Evolutionary conservation across 257 asterid species (phyloP), one percentile per base, ranked within the genome.

Genomic region (Gentiana dahurica): DNA sequence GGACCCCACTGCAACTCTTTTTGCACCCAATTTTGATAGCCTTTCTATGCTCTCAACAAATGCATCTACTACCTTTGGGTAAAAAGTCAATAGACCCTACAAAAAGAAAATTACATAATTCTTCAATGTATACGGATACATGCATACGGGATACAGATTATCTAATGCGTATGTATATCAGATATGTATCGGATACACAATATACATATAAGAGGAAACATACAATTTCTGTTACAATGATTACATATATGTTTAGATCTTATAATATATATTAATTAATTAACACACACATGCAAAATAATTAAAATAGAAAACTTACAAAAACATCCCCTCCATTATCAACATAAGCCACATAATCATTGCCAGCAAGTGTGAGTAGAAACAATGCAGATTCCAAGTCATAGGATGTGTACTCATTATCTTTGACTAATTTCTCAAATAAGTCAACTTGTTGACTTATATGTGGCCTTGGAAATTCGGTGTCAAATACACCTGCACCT

Each of bases 401-500:
- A 43, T 24, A 24, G 63, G 49, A 59, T 34, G 74, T 71, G 77
- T 71, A 85, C 11, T 79, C 41, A 1, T 77, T 70, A 2, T 66
- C 53, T 1, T 68, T 44, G 54, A 85, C 34, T 11, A 85, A 76
- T 32, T 58, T 69, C 51, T 81, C 67, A 49, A 79, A 79, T 51
- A 70, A 75, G 48, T 71, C 82, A 5, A 88, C 79, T 53, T 88
- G 96, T 10, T 84, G 59, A 55, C 71, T 71, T 76, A 88, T 75
- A 59, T 85, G 83, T 1, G 97, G 92, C 24, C 63, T 47, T 32
- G 74, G 6, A 8, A n/a, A 68, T 11, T 61, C 13, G 1, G 91
- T 89, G 64, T 79, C 36, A 72, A 81, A 86, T 4, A 89, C 92
- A 1, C 97, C 95, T 52, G 86, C 87, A 51, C 97, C 97, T 53